Percentiles rank a stretch among this genome's conserved stretches.
Evolutionary conservation across 2,329 filamentous ascomycete species (phyloP).

Genomic region (Calonectria henricotiae): DNA sequence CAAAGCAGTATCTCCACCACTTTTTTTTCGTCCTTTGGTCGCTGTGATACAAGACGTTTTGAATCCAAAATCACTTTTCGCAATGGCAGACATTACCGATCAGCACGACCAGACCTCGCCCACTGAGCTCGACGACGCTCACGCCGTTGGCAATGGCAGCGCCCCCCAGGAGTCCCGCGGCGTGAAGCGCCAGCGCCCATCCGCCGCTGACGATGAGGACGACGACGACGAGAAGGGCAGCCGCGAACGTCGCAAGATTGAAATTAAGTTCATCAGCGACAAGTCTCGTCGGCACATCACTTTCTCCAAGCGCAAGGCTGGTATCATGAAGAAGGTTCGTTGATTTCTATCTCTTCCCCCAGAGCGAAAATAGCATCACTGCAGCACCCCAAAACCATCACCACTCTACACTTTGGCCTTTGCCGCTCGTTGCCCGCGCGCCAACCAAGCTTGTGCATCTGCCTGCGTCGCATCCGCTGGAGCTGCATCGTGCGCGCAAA

Average conservation of each 20-base stretch:
- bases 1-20: slow-evolving; percentile 77
- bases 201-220: slow-evolving; percentile 92
- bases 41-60: slow-evolving; percentile 58
- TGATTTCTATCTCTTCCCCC: slow-evolving; percentile 3
- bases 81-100: slow-evolving; percentile 86
- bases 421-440: slow-evolving; percentile 5
- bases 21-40: slow-evolving; percentile 64
- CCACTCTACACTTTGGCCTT: background rate
- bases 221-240: slow-evolving; percentile 98
- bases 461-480: slow-evolving; percentile 20
- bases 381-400: slow-evolving; percentile 16
- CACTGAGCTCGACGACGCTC: slow-evolving; percentile 81
- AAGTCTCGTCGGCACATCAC: slow-evolving; percentile 99
- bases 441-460: slow-evolving; percentile 19
- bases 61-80: slow-evolving; percentile 48
- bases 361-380: slow-evolving; percentile 22
- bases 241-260: slow-evolving; percentile 98
- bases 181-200: slow-evolving; percentile 90
- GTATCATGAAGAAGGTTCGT: slow-evolving; percentile 99
- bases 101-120: slow-evolving; percentile 84
- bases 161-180: slow-evolving; percentile 81
- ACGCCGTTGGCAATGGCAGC: slow-evolving; percentile 82
- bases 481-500: slow-evolving; percentile 8
- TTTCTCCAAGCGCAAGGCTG: slow-evolving; percentile 99
- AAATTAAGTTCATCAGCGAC: slow-evolving; percentile 99